phyloP scores from a whole-genome alignment of 2,329 filamentous ascomycete species.

The Neoscytalidium dimidiatum region DNA sequence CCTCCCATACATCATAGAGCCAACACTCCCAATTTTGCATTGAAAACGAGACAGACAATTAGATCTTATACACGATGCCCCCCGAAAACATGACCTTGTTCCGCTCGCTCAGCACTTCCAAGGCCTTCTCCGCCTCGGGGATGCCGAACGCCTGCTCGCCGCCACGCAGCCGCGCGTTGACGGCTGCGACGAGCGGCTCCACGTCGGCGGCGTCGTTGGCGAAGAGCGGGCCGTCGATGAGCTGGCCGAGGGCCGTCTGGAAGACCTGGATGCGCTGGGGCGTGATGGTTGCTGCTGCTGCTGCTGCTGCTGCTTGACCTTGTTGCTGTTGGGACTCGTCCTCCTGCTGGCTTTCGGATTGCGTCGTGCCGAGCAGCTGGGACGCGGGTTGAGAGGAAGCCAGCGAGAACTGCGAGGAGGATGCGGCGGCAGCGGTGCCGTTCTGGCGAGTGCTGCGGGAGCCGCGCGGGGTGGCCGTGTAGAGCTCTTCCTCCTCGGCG shows the following conservation, averaged over 20 bases:
- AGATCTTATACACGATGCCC: slow-evolving; percentile 53
- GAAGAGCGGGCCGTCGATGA: slow-evolving; percentile 83
- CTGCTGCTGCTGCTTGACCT: slow-evolving; percentile 33
- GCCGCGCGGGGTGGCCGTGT: slow-evolving; percentile 52
- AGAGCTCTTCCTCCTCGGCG: slow-evolving; percentile 57
- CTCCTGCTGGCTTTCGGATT: slow-evolving; percentile 9
- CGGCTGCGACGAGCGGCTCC: slow-evolving; percentile 71
- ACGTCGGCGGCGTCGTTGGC: slow-evolving; percentile 81
- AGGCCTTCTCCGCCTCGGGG: slow-evolving; percentile 73
- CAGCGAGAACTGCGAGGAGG: slow-evolving; percentile 66
- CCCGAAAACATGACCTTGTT: slow-evolving; percentile 81
- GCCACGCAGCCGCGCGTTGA: slow-evolving; percentile 70
- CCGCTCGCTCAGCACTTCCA: slow-evolving; percentile 75
- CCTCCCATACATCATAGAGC: neutral
- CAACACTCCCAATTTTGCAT: neutral
- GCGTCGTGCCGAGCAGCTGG: slow-evolving; percentile 55
- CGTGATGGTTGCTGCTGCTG: slow-evolving; percentile 48
- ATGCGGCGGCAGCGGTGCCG: slow-evolving; percentile 18
- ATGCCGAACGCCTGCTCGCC: slow-evolving; percentile 63
- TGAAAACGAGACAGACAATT: no score
- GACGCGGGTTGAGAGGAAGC: slow-evolving; percentile 80
- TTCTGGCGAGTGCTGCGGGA: slow-evolving; percentile 40
- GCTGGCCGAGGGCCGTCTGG: slow-evolving; percentile 76
- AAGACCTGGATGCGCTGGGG: slow-evolving; percentile 70
- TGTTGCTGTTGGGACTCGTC: slow-evolving; percentile 23